Evolutionary conservation across 2,329 filamentous ascomycete genomes (phyloP), one percentile per base, ranked within the genome.

Genomic region (Dothidotthia symphoricarpi): DNA sequence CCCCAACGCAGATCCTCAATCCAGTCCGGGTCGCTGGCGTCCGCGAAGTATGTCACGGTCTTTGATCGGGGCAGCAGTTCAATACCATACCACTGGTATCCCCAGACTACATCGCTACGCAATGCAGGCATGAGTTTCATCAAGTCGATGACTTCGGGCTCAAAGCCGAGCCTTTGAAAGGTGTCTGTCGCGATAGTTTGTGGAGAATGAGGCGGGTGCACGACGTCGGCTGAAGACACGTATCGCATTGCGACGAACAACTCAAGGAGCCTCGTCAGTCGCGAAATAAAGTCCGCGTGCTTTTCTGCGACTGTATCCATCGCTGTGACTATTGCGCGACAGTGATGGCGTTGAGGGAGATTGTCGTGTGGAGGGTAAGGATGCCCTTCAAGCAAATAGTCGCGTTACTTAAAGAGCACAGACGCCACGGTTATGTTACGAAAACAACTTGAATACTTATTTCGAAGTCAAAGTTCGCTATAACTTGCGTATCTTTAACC

Each of bases 171-270:
- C 26, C 26, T 28, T 28, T 28, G 26, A 6, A 28, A 28, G 14
- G 26, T 28, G 12, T 28, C 26, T n/a, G 26, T 28, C 4, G 26
- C 26, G 12, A 28, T 15, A 15, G 26, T 15, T n/a, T 28, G 5
- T 6, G 26, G 28, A 12, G 24, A 34, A 15, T 35, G 16, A 3
- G 30, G 29, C 10, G 33, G 42, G 9, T 28, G 34, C 22, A 45
- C 34, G 11, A 45, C 34, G 19, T 45, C 37, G 30, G 27, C 14
- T 16, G 42, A 10, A 16, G 37, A 34, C 16, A 45, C 6, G 19
- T 45, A 45, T 16, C 34, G 42, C 42, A 45, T 45, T 6, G 29
- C 29, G 28, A 45, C 31, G 3, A 45, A 36, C 13, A 30, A 16
- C 16, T 41, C 31, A 15, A 36, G 41, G 15, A 41, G 13, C 28